Base-by-base conservation (phyloP, 2,329 filamentous ascomycete species). In the Aspergillus niger region DNA sequence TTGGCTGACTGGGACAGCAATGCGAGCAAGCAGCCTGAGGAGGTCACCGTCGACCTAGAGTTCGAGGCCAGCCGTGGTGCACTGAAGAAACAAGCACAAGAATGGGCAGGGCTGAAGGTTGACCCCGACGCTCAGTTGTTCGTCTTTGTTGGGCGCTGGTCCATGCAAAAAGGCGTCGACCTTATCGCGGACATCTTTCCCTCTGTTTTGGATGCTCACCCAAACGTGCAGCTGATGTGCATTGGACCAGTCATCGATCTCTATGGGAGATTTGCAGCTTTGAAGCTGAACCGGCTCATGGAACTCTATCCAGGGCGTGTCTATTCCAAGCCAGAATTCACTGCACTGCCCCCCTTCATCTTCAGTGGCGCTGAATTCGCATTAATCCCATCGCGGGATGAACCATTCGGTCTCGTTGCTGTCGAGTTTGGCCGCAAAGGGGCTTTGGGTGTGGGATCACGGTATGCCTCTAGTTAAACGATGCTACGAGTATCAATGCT, bases 341-440 rank as follows among this genome's bases (percentile, higher is more conserved):
- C 86, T 1, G 80, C 83, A 3, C 76, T 89, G 2, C 86, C 86
- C n/a, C 85, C 85, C 0, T 89, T 82, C 71, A 85, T 89, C 68
- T 89, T 89, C 75, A 85, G 81, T 51, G 87, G 86, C 24, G 86
- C 87, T 8, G 86, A 89, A 56, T 89, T 89, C 62, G 86, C 86
- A 7, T 76, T 89, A 17, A 89, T 89, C 64, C 87, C 87, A 8
- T 88, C 85, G 15, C 82, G 87, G 65, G 87, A 89, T 69, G 87
- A 89, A 72, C 86, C 87, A 0, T 89, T 89, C 65, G 87, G 86
- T 53, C 76, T 89, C 24, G 86, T 89, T 5, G 87, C 86, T 36
- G 86, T 89, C 43, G 86, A 89, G 66, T 89, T 89, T 65, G 86
- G 86, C 58, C 80, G 87, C 24, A 89, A 89, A 71, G 87, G 86